Evolutionary conservation across 2,329 filamentous ascomycete species (phyloP).

Genomic region (Epichloe sylvatica): DNA sequence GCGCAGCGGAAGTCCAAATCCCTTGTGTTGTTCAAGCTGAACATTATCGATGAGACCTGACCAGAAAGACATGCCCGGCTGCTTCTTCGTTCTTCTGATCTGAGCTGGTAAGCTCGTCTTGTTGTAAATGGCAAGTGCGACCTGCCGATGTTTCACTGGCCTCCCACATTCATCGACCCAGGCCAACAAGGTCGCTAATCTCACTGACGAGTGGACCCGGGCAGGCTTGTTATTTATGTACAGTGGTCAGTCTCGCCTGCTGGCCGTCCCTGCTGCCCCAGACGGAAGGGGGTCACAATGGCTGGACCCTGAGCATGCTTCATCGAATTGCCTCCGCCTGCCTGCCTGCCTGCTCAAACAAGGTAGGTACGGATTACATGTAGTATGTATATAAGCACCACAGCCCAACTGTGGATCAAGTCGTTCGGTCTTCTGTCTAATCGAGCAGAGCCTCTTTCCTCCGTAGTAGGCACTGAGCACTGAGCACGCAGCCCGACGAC

Average conservation of each 20-base stretch:
- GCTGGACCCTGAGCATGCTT: neutral
- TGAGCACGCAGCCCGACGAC: too few species aligned
- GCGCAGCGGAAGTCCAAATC: too few species aligned
- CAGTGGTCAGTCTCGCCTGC: neutral
- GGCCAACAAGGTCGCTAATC: neutral
- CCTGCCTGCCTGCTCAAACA: neutral
- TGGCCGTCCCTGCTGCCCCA: neutral
- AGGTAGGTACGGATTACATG: too few species aligned
- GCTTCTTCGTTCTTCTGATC: neutral
- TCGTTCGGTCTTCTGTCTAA: too few species aligned
- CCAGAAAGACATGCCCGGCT: neutral
- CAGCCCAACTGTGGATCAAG: constrained; percentile 7
- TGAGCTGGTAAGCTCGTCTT: neutral
- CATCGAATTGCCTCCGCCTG: neutral
- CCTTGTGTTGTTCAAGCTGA: too few species aligned
- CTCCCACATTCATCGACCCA: neutral
- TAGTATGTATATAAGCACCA: neutral
- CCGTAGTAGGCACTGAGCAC: too few species aligned
- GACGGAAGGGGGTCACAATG: neutral
- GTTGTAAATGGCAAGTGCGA: neutral
- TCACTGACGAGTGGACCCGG: neutral
- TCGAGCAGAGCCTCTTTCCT: too few species aligned
- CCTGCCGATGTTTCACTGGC: neutral
- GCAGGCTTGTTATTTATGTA: neutral
- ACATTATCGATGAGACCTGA: too few species aligned